Base-by-base conservation (phyloP, 768 basidiomycete genomes). In the Rhizopogon vinicolor region DNA sequence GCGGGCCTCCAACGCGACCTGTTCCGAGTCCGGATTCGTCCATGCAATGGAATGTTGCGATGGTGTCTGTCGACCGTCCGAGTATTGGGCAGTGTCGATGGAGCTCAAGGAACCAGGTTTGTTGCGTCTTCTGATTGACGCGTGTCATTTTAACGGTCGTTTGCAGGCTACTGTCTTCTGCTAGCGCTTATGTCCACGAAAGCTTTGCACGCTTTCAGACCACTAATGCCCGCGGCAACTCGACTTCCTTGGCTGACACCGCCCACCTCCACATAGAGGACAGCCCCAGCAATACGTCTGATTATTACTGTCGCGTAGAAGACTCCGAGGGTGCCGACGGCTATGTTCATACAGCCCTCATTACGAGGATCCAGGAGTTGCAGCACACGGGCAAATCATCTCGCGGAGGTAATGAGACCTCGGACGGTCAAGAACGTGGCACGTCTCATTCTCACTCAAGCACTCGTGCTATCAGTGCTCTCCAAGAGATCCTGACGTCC, bases 31-130 rank as follows among this genome's bases (percentile, higher is more conserved):
- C 25, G 25, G 25, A 44, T 37, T 25, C 14, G 39, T 53, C 41
- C 56, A 68, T 80, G 84, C 78, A 79, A 87, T 89, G 86, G 85
- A 85, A 89, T 89, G 87, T 87, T 79, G 84, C 84, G 84, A 86
- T 86, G 86, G 72, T 75, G 74, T 70, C 73, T 73, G 74, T 74
- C 75, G 68, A 75, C 77, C 78, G 74, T 81, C 76, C 77, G 69
- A 72, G 60, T 64, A 51, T 54, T 68, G 72, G 74, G 74, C 70
- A 67, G 67, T 64, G 72, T 66, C 62, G 66, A 61, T 65, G 65
- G 50, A 31, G 41, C 42, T 35, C 46, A 48, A 22, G 14, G 35
- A 49, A 49, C 16, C 19, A 49, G 48, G 35, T 49, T 37, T 37
- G 19, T 37, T 6, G 7, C 22, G 35, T 22, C 33, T 14, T 19